Evolutionary conservation across 2,329 filamentous ascomycete genomes (phyloP).

Genomic region (Sphaceloma murrayae): DNA sequence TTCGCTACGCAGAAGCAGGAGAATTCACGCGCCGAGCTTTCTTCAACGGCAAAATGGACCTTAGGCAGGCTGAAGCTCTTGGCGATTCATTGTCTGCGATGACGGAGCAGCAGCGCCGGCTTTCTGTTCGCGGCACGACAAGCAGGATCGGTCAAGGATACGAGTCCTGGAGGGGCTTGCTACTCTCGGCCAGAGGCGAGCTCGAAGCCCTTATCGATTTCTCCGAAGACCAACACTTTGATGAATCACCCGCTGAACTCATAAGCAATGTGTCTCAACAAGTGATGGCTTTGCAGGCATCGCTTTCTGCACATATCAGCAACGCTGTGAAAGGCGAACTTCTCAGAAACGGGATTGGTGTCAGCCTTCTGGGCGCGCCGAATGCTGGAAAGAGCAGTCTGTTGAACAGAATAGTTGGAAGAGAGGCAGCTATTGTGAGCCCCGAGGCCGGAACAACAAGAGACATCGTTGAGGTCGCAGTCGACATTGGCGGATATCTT

Average conservation of each 20-base stretch:
- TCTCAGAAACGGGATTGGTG: conserved; percentile 70
- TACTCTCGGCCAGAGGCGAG: conserved; percentile 77
- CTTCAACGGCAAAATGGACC: conserved; percentile 70
- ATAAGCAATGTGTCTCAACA: conserved; percentile 59
- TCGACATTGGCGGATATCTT: conserved; percentile 82
- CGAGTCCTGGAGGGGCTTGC: conserved; percentile 66
- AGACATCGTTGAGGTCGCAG: conserved; percentile 82
- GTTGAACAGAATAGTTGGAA: conserved; percentile 78
- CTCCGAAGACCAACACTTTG: conserved; percentile 93
- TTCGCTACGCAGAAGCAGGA: conserved; percentile 86
- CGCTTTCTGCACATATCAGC: conserved; percentile 59
- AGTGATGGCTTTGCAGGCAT: conserved; percentile 50
- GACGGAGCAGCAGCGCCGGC: conserved; percentile 85
- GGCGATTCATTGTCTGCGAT: conserved; percentile 53
- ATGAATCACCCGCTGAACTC: conserved; percentile 68
- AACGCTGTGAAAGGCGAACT: conserved; percentile 78
- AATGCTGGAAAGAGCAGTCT: conserved; percentile 94
- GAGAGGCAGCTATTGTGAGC: conserved; percentile 92
- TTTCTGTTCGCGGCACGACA: conserved; percentile 70
- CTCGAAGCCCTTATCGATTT: conserved; percentile 96
- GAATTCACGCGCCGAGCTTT: conserved; percentile 94
- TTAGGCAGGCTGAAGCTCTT: conserved; percentile 68
- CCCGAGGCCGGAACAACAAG: conserved; percentile 86
- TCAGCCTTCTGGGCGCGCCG: conserved; percentile 80
- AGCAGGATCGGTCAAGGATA: conserved; percentile 60